Evolutionary conservation across 257 asterid species (phyloP).

Genomic region (Solanum sejunctum): DNA sequence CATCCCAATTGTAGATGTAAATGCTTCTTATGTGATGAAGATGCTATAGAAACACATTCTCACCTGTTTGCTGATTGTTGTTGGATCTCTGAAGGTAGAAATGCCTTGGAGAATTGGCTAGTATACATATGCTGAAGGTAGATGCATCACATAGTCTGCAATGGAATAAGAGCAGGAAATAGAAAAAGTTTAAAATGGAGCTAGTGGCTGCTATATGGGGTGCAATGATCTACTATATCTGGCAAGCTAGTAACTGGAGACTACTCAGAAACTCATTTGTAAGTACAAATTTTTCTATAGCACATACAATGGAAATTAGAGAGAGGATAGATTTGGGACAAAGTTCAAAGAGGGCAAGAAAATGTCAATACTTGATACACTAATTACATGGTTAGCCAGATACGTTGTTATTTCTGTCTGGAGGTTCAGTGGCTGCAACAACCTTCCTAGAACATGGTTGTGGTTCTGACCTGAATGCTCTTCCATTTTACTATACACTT

Average conservation of each 20-base stretch:
- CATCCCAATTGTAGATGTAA: background rate
- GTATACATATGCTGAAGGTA: background rate
- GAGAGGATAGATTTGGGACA: background rate
- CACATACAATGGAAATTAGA: background rate
- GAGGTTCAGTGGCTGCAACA: background rate
- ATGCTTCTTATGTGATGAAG: background rate
- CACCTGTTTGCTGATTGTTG: background rate
- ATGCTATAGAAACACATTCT: background rate
- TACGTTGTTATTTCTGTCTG: background rate
- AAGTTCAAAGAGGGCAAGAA: background rate
- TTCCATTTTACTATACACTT: background rate
- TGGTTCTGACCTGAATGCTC: background rate
- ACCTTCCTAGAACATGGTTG: background rate
- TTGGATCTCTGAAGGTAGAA: background rate
- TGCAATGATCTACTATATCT: background rate
- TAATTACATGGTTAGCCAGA: background rate
- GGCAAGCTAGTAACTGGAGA: background rate
- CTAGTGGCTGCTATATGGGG: background rate
- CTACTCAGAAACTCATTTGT: background rate
- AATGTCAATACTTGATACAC: background rate
- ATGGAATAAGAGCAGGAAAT: background rate
- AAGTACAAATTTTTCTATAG: background rate
- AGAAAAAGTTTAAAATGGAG: background rate
- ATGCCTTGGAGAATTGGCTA: background rate
- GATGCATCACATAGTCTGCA: background rate